Conservation (phyloP, 2,329 filamentous ascomycete genomes). For the Piedraia hortae region DNA sequence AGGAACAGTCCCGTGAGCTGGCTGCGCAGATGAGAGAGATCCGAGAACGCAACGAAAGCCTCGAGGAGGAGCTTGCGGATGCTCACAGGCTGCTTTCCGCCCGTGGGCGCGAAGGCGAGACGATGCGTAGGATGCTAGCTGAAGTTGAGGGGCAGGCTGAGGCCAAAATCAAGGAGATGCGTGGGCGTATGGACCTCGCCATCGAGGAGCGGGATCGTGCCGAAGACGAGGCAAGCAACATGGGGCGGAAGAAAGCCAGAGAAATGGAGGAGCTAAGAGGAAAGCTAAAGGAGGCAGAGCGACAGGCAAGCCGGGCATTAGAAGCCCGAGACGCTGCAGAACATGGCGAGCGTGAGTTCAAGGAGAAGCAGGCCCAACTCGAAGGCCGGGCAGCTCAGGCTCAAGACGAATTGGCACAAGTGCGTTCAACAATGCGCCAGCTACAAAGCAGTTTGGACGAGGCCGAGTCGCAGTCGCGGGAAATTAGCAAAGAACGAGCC, state of each 20-base stretch:
- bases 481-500: slow-evolving; percentile 55
- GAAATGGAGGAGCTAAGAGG: slow-evolving; percentile 68
- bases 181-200: slow-evolving; percentile 61
- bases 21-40: slow-evolving; percentile 78
- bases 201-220: slow-evolving; percentile 83
- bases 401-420: slow-evolving; percentile 44
- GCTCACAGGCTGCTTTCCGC: slow-evolving; percentile 66
- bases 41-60: slow-evolving; percentile 49
- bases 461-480: slow-evolving; percentile 56
- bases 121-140: slow-evolving; percentile 66
- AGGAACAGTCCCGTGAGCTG: slow-evolving; percentile 71
- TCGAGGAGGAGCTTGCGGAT: slow-evolving; percentile 81
- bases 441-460: slow-evolving; percentile 61
- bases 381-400: slow-evolving; percentile 43
- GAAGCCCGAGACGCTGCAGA: slow-evolving; percentile 59
- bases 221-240: slow-evolving; percentile 64
- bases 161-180: slow-evolving; percentile 61
- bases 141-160: slow-evolving; percentile 71
- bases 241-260: slow-evolving; percentile 46
- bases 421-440: slow-evolving; percentile 47
- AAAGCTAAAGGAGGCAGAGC: slow-evolving; percentile 57
- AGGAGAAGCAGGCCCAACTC: slow-evolving; percentile 43
- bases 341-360: slow-evolving; percentile 44
- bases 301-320: slow-evolving; percentile 39
- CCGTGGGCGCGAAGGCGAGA: slow-evolving; percentile 73